A percentile compares a stretch with the other conserved stretches of the same genome.
Evolutionary conservation across 257 asterid genomes (phyloP).

Genomic region (Penstemon eatonii): DNA sequence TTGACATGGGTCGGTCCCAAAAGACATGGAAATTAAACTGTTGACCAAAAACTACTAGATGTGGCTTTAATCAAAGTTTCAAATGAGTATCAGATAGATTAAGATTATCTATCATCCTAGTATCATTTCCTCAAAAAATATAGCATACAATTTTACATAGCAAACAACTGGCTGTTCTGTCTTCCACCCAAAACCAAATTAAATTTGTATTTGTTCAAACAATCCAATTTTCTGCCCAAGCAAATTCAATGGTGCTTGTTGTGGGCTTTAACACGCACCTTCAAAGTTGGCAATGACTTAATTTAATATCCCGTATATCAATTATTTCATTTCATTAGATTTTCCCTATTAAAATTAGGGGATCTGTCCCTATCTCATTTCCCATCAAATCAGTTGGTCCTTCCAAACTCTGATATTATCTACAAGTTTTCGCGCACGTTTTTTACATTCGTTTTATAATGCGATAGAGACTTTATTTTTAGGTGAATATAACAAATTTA

Average conservation of each 20-base stretch:
- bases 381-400: constrained; percentile 22
- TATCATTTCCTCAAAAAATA: neutral
- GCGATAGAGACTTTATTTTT: too few relatives aligned
- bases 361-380: constrained; percentile 33
- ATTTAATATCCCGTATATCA: constrained; percentile 37
- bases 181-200: constrained; percentile 22
- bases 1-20: constrained; percentile 21
- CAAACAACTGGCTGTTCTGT: constrained; percentile 21
- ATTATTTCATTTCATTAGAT: too few relatives aligned
- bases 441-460: too few relatives aligned
- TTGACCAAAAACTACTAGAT: neutral
- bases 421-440: too few relatives aligned
- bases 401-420: constrained; percentile 1
- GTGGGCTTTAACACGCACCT: constrained; percentile 23
- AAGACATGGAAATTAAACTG: constrained; percentile 1
- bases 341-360: constrained; percentile 14
- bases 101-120: constrained; percentile 24
- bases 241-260: constrained; percentile 33
- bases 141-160: neutral
- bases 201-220: neutral
- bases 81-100: constrained; percentile 35
- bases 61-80: constrained; percentile 42
- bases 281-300: constrained; percentile 37
- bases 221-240: neutral
- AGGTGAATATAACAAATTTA: too few relatives aligned